Evolutionary conservation across 2,329 filamentous ascomycete species (phyloP), one percentile per base, ranked within the genome.

Genomic region (Lachnellula cervina): DNA sequence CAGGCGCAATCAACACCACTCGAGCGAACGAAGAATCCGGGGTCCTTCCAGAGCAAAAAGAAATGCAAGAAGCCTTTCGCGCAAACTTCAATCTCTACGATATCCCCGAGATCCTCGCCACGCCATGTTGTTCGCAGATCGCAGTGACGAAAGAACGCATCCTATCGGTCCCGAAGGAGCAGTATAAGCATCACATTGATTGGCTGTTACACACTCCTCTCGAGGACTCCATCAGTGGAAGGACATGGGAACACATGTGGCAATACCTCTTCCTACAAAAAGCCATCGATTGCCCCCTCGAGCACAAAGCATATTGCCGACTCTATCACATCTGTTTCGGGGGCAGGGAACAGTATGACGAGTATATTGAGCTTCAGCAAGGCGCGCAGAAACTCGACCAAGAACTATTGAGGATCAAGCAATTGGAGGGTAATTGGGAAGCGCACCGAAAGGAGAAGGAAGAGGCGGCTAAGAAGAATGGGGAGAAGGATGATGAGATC

Each of bases 181-280:
- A 82, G 52, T 87, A 86, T 59, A 63, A 79, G 28, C 75, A 75
- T 46, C 80, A 80, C 66, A 74, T 82, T 4, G 70, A 83, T 43
- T 87, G 84, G 84, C 62, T 86, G 43, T 65, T 83, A 8, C 72
- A 77, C 5, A 82, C 82, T 2, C 69, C 75, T 7, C 67, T 82
- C 45, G 72, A 72, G 6, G 81, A 85, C 63, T 73, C 74, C n/a
- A 68, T 78, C 25, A 81, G 77, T 17, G 83, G 83, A 3, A 72
- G 83, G 28, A 77, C 85, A 5, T 76, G 85, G 66, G 84, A 87
- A 64, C 86, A 84, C 59, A 72, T 83, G 48, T 87, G 84, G 83
- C 84, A 87, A 46, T 66, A 65, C 44, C 50, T 66, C 0, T 67
- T 64, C 50, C 49, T 64, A 2, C 51, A 51, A 34, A 62, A 65